A percentile compares a stretch with the other conserved stretches of the same genome.
Evolutionary conservation across 148 eudicot species (phyloP).

Genomic region (Chenopodium suecicum): DNA sequence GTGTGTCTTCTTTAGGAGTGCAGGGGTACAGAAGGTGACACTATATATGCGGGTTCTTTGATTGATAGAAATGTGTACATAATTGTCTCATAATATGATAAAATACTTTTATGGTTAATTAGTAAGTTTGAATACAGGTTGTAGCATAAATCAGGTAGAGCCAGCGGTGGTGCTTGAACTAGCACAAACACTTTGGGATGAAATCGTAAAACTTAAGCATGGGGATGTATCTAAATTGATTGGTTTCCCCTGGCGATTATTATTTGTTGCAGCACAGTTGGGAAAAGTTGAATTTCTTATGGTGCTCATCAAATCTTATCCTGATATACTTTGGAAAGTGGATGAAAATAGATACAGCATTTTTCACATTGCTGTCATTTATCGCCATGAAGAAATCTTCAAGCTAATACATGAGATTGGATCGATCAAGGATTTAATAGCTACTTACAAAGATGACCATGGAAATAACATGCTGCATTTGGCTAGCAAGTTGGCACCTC

Average conservation of each 20-base stretch:
- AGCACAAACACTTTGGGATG: slow-evolving; percentile 25
- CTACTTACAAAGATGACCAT: slow-evolving; percentile 33
- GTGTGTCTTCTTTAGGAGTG: not conserved
- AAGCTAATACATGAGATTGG: slow-evolving; percentile 45
- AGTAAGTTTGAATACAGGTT: not conserved
- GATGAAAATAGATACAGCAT: slow-evolving; percentile 37
- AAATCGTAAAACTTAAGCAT: slow-evolving; percentile 22
- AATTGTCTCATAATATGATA: not conserved
- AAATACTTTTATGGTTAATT: not conserved
- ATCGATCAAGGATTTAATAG: slow-evolving; percentile 40
- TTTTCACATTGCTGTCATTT: slow-evolving; percentile 48
- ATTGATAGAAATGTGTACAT: not conserved
- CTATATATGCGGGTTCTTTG: not conserved
- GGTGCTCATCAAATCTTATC: slow-evolving; percentile 36
- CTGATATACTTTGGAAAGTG: slow-evolving; percentile 49
- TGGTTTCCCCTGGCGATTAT: slow-evolving; percentile 23
- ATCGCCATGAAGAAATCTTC: slow-evolving; percentile 46
- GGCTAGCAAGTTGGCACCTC: slow-evolving; percentile 37
- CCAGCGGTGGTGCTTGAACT: slow-evolving; percentile 5
- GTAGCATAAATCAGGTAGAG: not conserved
- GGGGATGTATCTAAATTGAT: slow-evolving; percentile 21
- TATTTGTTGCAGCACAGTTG: slow-evolving; percentile 27
- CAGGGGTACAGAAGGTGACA: not conserved
- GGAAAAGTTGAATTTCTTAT: slow-evolving; percentile 45
- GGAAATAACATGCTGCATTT: slow-evolving; percentile 43